These are phyloP conservation scores for Aspergillus luchuensis DNA, from an alignment of 2,329 filamentous ascomycete genomes.

Conservation along the genomic window DNA sequence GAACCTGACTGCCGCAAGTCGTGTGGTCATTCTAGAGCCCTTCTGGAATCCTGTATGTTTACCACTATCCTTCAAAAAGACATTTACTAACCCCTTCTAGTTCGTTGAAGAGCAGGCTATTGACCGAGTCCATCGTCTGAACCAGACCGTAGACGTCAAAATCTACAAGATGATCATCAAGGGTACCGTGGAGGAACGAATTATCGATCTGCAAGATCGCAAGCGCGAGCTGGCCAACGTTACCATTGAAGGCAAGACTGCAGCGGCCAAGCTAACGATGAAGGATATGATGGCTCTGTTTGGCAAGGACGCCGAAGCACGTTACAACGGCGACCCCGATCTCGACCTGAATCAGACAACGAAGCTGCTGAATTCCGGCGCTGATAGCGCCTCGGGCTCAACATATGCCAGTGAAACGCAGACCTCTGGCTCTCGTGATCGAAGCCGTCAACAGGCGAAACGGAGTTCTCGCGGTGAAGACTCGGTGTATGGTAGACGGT, in stretches of 20 bases:
- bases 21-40: constrained; percentile 92
- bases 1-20: constrained; percentile 89
- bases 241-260: constrained; percentile 78
- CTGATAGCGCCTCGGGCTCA: neutral
- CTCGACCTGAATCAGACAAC: constrained; percentile 39
- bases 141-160: constrained; percentile 90
- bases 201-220: constrained; percentile 90
- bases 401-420: neutral
- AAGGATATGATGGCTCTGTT: constrained; percentile 93
- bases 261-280: constrained; percentile 81
- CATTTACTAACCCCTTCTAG: constrained; percentile 42
- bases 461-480: constrained; percentile 20
- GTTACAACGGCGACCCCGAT: constrained; percentile 44
- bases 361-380: constrained; percentile 31
- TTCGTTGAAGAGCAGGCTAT: constrained; percentile 99
- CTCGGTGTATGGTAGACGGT: constrained; percentile 32
- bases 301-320: constrained; percentile 64
- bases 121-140: constrained; percentile 96
- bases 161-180: constrained; percentile 92
- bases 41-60: constrained; percentile 90
- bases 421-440: constrained; percentile 14
- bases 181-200: constrained; percentile 87
- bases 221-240: constrained; percentile 90
- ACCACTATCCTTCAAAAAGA: constrained; percentile 14
- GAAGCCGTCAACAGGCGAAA: constrained; percentile 16